These are phyloP conservation scores for Kodamaea kakaduensis DNA, from an alignment of 805 yeast genomes.

Conservation along the genomic window DNA sequence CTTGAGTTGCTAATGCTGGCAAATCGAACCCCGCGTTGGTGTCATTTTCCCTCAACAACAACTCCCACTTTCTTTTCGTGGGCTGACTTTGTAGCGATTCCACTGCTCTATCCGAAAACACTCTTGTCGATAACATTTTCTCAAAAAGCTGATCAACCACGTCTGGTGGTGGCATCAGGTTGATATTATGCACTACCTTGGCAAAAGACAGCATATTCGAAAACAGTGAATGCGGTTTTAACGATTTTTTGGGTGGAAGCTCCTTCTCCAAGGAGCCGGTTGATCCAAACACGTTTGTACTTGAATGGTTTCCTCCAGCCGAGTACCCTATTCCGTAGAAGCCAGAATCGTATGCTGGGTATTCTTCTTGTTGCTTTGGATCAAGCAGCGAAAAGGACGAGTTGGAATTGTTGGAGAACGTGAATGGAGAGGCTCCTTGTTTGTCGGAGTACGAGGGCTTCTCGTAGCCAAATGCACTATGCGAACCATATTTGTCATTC, in stretches of 20 bases:
- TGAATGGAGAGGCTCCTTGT: no score
- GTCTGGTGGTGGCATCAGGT: slow-evolving; percentile 32
- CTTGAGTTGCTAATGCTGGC: slow-evolving; percentile 17
- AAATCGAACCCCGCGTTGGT: slow-evolving; percentile 36
- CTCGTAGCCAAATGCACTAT: no score
- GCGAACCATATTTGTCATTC: no score
- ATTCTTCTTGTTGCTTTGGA: slow-evolving; percentile 13
- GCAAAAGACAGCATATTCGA: slow-evolving; percentile 22
- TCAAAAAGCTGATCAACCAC: slow-evolving; percentile 40
- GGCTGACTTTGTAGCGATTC: slow-evolving; percentile 30
- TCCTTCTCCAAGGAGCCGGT: slow-evolving; percentile 4
- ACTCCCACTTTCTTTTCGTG: slow-evolving; percentile 40
- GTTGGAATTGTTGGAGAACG: slow-evolving; percentile 3
- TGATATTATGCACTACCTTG: slow-evolving; percentile 27
- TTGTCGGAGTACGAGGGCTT: no score
- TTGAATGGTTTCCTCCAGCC: neutral
- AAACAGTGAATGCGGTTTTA: neutral
- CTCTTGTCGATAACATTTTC: slow-evolving; percentile 33
- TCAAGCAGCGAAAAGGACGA: slow-evolving; percentile 14
- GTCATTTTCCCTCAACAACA: slow-evolving; percentile 38
- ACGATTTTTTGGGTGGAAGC: neutral
- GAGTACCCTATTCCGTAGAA: slow-evolving; percentile 1
- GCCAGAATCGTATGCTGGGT: slow-evolving; percentile 1
- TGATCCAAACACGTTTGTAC: no score
- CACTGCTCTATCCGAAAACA: slow-evolving; percentile 33